These are phyloP conservation scores for Raphanus sativus DNA, from an alignment of 345 rosid species.

Conservation along the genomic window DNA sequence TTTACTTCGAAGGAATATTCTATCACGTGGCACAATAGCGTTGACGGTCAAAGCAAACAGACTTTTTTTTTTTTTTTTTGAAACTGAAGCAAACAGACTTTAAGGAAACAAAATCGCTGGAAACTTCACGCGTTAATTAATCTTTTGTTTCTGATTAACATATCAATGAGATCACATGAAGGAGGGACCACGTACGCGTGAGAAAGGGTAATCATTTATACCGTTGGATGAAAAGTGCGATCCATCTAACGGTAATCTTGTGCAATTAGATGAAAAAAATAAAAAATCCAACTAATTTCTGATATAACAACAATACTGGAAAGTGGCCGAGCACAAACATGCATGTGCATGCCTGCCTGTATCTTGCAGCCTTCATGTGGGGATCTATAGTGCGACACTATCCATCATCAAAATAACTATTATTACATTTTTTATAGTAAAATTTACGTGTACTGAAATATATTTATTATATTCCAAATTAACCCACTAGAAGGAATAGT, in stretches of 20 bases:
- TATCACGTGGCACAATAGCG: slow-evolving; percentile 32
- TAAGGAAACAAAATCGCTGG: slow-evolving; percentile 41
- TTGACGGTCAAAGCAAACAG: slow-evolving; percentile 41
- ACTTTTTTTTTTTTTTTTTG: too few relatives aligned
- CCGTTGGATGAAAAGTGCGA: slow-evolving; percentile 26
- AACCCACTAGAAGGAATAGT: background rate
- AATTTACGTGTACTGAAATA: too few relatives aligned
- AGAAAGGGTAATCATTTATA: background rate
- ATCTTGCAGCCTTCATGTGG: slow-evolving; percentile 43
- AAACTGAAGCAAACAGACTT: slow-evolving; percentile 15
- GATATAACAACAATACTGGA: slow-evolving; percentile 2
- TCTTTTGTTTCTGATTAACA: background rate
- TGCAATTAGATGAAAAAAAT: slow-evolving; percentile 9
- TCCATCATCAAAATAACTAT: slow-evolving; percentile 31
- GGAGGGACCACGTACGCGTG: slow-evolving; percentile 43
- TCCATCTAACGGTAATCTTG: slow-evolving; percentile 24
- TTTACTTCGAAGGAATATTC: slow-evolving; percentile 21
- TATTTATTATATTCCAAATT: background rate
- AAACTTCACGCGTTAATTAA: slow-evolving; percentile 34
- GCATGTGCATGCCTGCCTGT: slow-evolving; percentile 45
- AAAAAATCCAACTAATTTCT: background rate
- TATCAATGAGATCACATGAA: slow-evolving; percentile 31
- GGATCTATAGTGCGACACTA: slow-evolving; percentile 44
- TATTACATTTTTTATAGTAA: background rate
- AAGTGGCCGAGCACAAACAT: slow-evolving; percentile 39